Percentiles rank a stretch among this genome's conserved stretches.
Evolutionary conservation across 2,329 filamentous ascomycete genomes (phyloP).

Genomic region (Ophiostoma novo-ulmi): DNA sequence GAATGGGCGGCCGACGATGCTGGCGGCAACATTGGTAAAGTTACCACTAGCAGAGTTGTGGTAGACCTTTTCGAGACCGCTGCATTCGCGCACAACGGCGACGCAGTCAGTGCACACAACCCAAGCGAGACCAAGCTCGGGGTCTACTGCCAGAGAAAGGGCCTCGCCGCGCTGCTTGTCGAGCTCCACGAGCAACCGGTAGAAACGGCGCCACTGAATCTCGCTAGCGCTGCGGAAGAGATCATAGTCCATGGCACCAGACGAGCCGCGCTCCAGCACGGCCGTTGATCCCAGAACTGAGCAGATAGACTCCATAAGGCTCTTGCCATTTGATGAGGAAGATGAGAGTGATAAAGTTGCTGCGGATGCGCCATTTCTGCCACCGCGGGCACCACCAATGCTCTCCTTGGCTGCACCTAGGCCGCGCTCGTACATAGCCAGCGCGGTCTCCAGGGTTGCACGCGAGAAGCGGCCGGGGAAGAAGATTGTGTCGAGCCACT

Average conservation of each 20-base stretch:
- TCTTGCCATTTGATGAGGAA: slow-evolving; percentile 33
- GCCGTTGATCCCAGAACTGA: slow-evolving; percentile 66
- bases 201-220: slow-evolving; percentile 85
- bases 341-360: background rate
- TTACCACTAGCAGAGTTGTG: slow-evolving; percentile 52
- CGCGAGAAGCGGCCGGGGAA: slow-evolving; percentile 76
- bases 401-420: slow-evolving; percentile 40
- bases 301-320: slow-evolving; percentile 71
- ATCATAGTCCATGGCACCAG: slow-evolving; percentile 67
- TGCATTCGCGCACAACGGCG: slow-evolving; percentile 74
- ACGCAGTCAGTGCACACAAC: slow-evolving; percentile 77
- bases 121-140: slow-evolving; percentile 68
- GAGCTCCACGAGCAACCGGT: slow-evolving; percentile 75
- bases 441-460: slow-evolving; percentile 74
- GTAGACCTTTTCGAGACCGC: slow-evolving; percentile 66
- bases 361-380: background rate
- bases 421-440: slow-evolving; percentile 73
- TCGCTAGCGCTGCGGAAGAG: slow-evolving; percentile 69
- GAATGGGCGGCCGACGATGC: background rate
- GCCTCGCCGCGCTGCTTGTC: slow-evolving; percentile 82
- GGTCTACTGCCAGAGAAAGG: slow-evolving; percentile 70
- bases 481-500: slow-evolving; percentile 81
- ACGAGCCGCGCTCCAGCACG: slow-evolving; percentile 55
- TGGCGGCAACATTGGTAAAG: slow-evolving; percentile 32
- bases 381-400: background rate